These are phyloP conservation scores for Mycena epipterygia DNA, from an alignment of 768 basidiomycete genomes.

Conservation along the genomic window DNA sequence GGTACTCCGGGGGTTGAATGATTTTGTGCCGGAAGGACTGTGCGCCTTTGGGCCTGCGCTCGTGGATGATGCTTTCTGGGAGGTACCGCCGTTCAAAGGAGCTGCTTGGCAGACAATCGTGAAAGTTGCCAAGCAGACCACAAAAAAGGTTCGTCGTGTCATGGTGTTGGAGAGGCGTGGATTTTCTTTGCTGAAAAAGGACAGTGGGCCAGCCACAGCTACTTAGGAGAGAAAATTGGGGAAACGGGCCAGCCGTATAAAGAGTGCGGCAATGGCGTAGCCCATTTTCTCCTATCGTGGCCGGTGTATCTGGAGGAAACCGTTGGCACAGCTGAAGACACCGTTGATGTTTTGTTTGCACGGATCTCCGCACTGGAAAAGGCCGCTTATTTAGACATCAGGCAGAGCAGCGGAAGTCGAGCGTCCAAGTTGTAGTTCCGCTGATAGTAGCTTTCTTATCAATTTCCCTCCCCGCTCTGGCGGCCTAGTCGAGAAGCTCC, in stretches of 20 bases:
- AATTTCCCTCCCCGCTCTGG: no score
- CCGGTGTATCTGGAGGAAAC: not conserved
- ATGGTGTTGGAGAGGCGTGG: not conserved
- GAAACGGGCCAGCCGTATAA: slow-evolving; percentile 17
- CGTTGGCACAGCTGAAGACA: not conserved
- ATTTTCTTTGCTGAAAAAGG: not conserved
- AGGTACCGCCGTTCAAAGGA: not conserved
- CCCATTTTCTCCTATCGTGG: not conserved
- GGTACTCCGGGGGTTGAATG: not conserved
- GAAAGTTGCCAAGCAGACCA: not conserved
- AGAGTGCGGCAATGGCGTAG: not conserved
- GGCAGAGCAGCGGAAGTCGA: no score
- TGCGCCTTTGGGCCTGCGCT: not conserved
- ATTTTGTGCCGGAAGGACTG: not conserved
- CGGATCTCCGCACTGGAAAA: not conserved
- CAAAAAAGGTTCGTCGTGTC: not conserved
- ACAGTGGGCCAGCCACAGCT: slow-evolving; percentile 23
- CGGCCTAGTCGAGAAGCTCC: no score
- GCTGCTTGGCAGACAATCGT: not conserved
- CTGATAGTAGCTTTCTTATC: no score
- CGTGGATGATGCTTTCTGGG: not conserved
- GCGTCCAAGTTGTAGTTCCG: no score
- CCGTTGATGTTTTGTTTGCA: slow-evolving; percentile 7
- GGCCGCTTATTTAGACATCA: no score
- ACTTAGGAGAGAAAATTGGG: not conserved